These are phyloP conservation scores for Vitis hybrid DNA, from an alignment of 177 flowering plant genomes.

Conservation along the genomic window DNA sequence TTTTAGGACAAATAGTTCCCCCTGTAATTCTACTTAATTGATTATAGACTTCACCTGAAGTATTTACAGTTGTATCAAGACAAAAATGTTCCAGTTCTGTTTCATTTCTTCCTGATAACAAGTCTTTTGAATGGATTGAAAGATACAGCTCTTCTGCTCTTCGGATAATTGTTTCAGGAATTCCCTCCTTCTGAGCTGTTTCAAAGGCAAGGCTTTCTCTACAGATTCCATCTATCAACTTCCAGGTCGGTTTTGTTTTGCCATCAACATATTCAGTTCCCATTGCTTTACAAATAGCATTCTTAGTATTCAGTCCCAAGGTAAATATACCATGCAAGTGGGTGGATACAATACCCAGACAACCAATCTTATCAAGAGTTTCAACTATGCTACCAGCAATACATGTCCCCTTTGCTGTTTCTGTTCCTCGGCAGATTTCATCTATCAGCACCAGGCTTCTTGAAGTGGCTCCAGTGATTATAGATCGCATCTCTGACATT, in stretches of 20 bases:
- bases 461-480: constrained; percentile 56
- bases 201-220: constrained; percentile 97
- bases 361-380: constrained; percentile 74
- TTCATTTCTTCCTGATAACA: constrained; percentile 10
- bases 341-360: constrained; percentile 91
- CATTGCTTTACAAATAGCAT: constrained; percentile 77
- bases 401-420: constrained; percentile 93
- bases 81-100: constrained; percentile 5
- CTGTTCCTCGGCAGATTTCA: constrained; percentile 98
- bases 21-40: constrained; percentile 6
- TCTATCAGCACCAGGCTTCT: constrained; percentile 74
- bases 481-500: constrained; percentile 90
- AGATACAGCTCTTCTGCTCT: constrained; percentile 81
- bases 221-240: constrained; percentile 81
- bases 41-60: constrained; percentile 20
- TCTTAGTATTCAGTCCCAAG: constrained; percentile 62
- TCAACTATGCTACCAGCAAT: constrained; percentile 95
- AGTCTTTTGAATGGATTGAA: constrained; percentile 37
- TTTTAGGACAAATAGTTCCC: constrained; percentile 2
- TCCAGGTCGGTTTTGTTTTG: constrained; percentile 83
- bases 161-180: constrained; percentile 61
- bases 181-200: constrained; percentile 86
- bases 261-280: constrained; percentile 66
- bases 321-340: constrained; percentile 87
- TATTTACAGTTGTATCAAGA: constrained; percentile 7